Conservation (phyloP, 1,284 basidiomycete genomes). For the Trichosporon faecale region DNA sequence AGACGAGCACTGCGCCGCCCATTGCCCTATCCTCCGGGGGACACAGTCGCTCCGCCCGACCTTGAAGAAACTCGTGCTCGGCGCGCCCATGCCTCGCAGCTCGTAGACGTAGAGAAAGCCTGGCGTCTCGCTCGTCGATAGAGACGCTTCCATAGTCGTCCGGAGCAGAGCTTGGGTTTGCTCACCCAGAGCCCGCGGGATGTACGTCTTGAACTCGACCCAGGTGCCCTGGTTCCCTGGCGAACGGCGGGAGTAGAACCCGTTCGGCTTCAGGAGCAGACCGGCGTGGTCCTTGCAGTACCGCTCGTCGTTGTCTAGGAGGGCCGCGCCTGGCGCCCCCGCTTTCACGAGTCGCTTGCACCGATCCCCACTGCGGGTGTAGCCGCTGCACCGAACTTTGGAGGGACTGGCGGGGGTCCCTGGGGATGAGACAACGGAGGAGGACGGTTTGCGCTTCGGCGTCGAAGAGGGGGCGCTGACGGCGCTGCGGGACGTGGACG, state of each 20-base stretch:
- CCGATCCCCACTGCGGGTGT: constrained; percentile 44
- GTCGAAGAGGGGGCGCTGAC: background rate
- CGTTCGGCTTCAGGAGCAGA: constrained; percentile 43
- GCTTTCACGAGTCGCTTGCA: constrained; percentile 47
- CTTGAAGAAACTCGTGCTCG: constrained; percentile 42
- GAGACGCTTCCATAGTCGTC: constrained; percentile 49
- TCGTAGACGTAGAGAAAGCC: constrained; percentile 52
- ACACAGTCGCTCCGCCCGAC: constrained; percentile 52
- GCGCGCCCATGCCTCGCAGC: constrained; percentile 40
- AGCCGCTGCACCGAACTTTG: constrained; percentile 45
- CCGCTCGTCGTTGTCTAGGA: constrained; percentile 22
- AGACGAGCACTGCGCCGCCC: constrained; percentile 46
- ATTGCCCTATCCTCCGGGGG: constrained; percentile 48
- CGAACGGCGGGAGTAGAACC: constrained; percentile 45
- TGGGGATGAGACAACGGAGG: background rate
- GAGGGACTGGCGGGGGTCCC: background rate
- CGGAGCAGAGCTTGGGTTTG: constrained; percentile 50
- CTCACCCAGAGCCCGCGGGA: constrained; percentile 44
- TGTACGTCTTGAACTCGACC: constrained; percentile 46
- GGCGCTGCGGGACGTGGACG: background rate
- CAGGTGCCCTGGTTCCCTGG: constrained; percentile 32
- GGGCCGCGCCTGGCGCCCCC: constrained; percentile 30
- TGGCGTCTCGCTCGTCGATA: constrained; percentile 45
- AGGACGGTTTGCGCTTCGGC: background rate
- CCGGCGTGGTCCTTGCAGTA: constrained; percentile 52